Conservation (phyloP, 192 early-diverging fungal genomes). For the Coemansia sp. region DNA sequence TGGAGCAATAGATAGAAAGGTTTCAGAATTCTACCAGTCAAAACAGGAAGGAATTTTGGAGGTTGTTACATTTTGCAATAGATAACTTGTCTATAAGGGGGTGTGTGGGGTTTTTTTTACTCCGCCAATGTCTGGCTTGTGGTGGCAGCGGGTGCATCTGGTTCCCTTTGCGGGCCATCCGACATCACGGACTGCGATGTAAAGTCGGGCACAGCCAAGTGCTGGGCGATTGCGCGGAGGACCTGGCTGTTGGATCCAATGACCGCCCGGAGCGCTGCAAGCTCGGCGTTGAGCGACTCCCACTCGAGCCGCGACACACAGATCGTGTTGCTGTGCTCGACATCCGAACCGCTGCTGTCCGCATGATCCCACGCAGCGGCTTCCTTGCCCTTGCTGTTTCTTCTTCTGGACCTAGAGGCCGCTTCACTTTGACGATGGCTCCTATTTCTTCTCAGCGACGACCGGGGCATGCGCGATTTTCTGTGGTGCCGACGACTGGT, state of each 20-base stretch:
- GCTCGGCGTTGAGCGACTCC: conserved; percentile 39
- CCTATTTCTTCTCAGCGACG: no score
- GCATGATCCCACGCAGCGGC: neutral
- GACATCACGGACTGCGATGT: neutral
- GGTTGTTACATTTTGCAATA: no score
- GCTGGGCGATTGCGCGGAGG: conserved; percentile 36
- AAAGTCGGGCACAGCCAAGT: conserved; percentile 18
- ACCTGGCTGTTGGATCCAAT: conserved; percentile 26
- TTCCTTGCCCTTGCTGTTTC: conserved; percentile 22
- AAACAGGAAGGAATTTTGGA: no score
- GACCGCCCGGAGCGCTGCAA: conserved; percentile 24
- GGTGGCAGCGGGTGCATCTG: neutral
- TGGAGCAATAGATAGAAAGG: conserved; percentile 9
- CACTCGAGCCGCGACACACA: conserved; percentile 34
- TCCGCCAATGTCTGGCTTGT: neutral
- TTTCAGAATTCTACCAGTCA: neutral
- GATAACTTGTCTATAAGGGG: neutral
- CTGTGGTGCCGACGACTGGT: neutral
- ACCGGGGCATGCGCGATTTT: no score
- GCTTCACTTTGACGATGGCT: no score
- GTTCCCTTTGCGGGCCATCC: neutral
- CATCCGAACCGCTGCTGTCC: neutral
- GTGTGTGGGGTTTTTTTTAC: neutral
- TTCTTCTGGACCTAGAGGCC: no score
- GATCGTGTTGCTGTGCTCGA: neutral